Percentiles rank a stretch among this genome's conserved stretches.
Evolutionary conservation across 225 moss, liverwort and hornwort species (phyloP).

Genomic region (Marchantia paleacea): DNA sequence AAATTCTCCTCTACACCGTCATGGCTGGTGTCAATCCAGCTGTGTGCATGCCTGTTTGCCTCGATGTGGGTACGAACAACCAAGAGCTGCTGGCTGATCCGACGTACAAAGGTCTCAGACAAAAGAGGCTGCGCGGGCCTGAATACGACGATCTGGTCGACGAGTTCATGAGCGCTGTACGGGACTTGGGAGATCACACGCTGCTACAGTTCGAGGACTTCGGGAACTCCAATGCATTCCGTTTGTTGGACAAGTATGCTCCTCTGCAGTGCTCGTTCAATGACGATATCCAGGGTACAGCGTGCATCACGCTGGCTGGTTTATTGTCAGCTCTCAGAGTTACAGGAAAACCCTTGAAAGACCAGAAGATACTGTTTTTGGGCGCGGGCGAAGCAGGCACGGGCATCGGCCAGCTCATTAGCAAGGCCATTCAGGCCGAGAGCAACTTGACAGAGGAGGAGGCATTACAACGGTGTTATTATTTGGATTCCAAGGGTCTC

Average conservation of each 20-base stretch:
- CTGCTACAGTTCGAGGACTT: conserved; percentile 81
- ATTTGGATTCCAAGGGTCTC: conserved; percentile 51
- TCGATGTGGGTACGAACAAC: conserved; percentile 96
- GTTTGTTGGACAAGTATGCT: conserved; percentile 67
- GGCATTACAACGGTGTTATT: conserved; percentile 35
- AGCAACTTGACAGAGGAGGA: conserved; percentile 31
- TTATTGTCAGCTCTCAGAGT: conserved; percentile 75
- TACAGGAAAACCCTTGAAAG: conserved; percentile 62
- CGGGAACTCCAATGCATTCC: conserved; percentile 74
- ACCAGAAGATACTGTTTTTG: conserved; percentile 75
- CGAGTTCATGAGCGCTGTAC: conserved; percentile 84
- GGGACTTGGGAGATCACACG: conserved; percentile 40
- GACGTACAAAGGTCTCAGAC: conserved; percentile 69
- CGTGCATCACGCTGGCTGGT: conserved; percentile 78
- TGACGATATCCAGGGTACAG: conserved; percentile 96
- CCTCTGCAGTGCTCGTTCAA: conserved; percentile 62
- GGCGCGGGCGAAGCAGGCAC: conserved; percentile 88
- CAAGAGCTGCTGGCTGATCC: conserved; percentile 65
- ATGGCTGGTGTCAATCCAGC: conserved; percentile 67
- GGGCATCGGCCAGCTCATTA: conserved; percentile 50
- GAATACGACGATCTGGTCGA: conserved; percentile 87
- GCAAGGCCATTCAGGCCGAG: conserved; percentile 36
- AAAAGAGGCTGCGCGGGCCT: conserved; percentile 61
- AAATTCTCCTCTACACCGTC: conserved; percentile 89
- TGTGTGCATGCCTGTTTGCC: conserved; percentile 54